Conservation (phyloP, 257 asterid genomes). For the Solanum lycopersicoides region DNA sequence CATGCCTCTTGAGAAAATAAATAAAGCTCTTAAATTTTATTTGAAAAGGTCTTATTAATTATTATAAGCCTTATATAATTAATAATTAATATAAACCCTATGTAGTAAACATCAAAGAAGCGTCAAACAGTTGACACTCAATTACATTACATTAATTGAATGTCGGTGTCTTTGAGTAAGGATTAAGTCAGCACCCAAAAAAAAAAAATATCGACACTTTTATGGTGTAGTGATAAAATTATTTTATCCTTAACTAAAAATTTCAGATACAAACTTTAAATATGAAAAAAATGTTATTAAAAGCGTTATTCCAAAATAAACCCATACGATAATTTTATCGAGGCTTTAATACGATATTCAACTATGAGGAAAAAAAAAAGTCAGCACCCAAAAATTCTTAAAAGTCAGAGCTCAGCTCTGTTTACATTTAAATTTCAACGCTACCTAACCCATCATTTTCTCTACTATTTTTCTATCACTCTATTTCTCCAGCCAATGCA, state of each 20-base stretch:
- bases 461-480: not conserved
- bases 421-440: not conserved
- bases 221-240: not conserved
- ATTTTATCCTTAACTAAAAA: too few relatives aligned
- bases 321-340: too few relatives aligned
- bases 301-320: too few relatives aligned
- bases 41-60: not conserved
- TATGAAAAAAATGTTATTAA: rapidly evolving
- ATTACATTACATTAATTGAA: not conserved
- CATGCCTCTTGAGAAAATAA: not conserved
- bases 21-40: not conserved
- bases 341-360: too few relatives aligned
- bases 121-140: not conserved
- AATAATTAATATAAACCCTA: not conserved
- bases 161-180: not conserved
- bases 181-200: not conserved
- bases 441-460: not conserved
- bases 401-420: not conserved
- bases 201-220: too few relatives aligned
- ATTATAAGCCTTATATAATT: not conserved
- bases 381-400: not conserved
- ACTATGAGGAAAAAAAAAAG: too few relatives aligned
- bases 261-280: rapidly evolving
- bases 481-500: not conserved
- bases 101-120: not conserved